A percentile compares a stretch with the other conserved stretches of the same genome.
These are phyloP conservation scores for Arachis hypogaea DNA, from an alignment of 306 rosid genomes.

Conservation along the genomic window DNA sequence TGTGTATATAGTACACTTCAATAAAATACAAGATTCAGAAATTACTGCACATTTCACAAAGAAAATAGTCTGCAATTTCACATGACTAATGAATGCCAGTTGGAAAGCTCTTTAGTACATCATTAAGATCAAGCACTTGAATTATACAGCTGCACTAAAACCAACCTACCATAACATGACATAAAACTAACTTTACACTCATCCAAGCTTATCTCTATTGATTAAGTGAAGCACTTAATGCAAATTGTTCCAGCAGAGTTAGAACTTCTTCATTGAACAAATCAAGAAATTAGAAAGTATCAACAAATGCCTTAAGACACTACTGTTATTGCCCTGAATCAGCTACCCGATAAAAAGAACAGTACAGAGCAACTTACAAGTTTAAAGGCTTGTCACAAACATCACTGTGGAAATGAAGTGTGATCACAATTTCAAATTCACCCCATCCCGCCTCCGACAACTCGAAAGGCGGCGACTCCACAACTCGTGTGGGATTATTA, in stretches of 20 bases:
- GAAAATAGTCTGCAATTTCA: conserved; percentile 17
- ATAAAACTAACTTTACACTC: background rate
- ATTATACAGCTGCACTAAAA: conserved; percentile 1
- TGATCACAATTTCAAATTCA: conserved; percentile 76
- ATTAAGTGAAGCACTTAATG: conserved; percentile 10
- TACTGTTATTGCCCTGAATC: background rate
- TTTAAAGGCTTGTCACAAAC: conserved; percentile 78
- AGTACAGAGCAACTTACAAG: conserved; percentile 60
- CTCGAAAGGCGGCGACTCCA: conserved; percentile 82
- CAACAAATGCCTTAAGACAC: conserved; percentile 25
- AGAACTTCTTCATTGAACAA: conserved; percentile 11
- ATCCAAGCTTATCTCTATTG: conserved; percentile 20
- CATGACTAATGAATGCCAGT: conserved; percentile 12
- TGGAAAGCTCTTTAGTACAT: background rate
- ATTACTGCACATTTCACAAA: conserved; percentile 26
- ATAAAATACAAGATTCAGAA: conserved; percentile 49
- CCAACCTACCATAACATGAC: background rate
- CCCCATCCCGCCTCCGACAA: conserved; percentile 89
- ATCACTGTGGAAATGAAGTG: conserved; percentile 69
- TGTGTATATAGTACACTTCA: conserved; percentile 56
- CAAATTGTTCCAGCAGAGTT: background rate
- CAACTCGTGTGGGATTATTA: conserved; percentile 70
- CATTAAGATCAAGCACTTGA: conserved; percentile 29
- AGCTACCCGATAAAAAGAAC: conserved; percentile 38
- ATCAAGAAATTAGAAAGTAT: conserved; percentile 31